Base-by-base conservation (phyloP, 2,329 filamentous ascomycete genomes). In the Aureobasidium zeae region DNA sequence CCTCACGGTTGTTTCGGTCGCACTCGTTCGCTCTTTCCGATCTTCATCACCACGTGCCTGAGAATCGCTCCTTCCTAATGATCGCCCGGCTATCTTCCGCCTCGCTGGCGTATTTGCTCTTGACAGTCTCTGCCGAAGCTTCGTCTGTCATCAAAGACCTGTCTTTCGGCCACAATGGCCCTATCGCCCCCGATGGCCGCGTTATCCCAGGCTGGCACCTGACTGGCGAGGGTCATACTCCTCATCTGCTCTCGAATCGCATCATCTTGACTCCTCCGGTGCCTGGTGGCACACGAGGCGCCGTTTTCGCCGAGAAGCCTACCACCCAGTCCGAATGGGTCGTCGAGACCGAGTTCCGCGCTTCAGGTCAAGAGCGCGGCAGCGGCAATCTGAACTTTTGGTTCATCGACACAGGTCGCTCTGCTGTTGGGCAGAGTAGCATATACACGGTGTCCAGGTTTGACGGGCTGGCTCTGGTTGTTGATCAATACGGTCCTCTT, bases 381-480 rank as follows among this genome's bases (percentile, higher is more conserved):
- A 79, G 81, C 46, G 91, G 91, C 36, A 95, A 93, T 65, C 69
- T 98, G 53, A 89, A 96, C 64, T 73, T 98, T 56, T 98, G 91
- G 91, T 86, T 93, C 57, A 80, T 77, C 41, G 79, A 77, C 54
- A 74, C 84, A 48, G 48, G 48, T n/a, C 67, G 76, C 53, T 65
- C 72, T 48, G 69, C 71, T 21, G 69, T 94, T 44, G 81, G 79
- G 44, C 74, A 79, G 17, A 74, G 77, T 51, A 93, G 85, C 63
- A 77, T 94, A 53, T 94, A 95, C 66, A 91, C 83, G 1, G 81
- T 82, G 8, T 77, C 77, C 43, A 77, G 76, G 53, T 98, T 94
- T 56, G 89, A 96, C 55, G 91, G 91, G n/a, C 68, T 98, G 52
- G 88, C 78, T 24, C 68, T 98, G 46, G 81, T 93, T 17, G 64